Percentiles rank a stretch among this genome's conserved stretches.
phyloP scores from a whole-genome alignment of 768 basidiomycete genomes.

The Mycena capillaripes region DNA sequence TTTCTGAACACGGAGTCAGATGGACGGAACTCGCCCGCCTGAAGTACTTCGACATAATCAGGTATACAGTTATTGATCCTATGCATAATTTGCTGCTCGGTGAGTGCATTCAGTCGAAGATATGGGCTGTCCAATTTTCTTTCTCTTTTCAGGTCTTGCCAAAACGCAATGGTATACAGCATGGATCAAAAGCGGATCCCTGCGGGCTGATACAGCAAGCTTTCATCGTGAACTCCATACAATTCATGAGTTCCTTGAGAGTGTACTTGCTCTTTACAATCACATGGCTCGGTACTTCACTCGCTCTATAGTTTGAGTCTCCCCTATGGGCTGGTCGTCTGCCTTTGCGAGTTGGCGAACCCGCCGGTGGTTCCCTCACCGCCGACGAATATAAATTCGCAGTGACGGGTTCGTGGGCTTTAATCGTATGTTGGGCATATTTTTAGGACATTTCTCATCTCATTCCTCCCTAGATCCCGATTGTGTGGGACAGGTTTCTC shows the following conservation, averaged over 20 bases:
- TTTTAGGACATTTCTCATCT: not conserved
- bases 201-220: slow-evolving; percentile 30
- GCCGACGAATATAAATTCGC: slow-evolving; percentile 44
- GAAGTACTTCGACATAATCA: slow-evolving; percentile 40
- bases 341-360: slow-evolving; percentile 39
- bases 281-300: not conserved
- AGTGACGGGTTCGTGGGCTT: slow-evolving; percentile 29
- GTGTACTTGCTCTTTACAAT: slow-evolving; percentile 1
- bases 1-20: slow-evolving; percentile 32
- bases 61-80: slow-evolving; percentile 32
- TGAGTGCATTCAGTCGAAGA: not conserved
- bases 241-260: slow-evolving; percentile 36
- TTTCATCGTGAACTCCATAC: slow-evolving; percentile 31
- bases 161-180: slow-evolving; percentile 42
- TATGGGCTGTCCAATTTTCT: too few relatives aligned
- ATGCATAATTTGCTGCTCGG: slow-evolving; percentile 34
- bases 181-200: slow-evolving; percentile 37
- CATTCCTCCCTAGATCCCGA: not conserved
- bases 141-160: slow-evolving; percentile 36
- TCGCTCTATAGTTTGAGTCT: not conserved
- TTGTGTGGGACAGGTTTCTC: not conserved
- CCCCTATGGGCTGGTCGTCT: slow-evolving; percentile 39
- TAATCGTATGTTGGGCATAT: slow-evolving; percentile 23
- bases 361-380: slow-evolving; percentile 41
- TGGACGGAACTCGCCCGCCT: slow-evolving; percentile 42